These are phyloP conservation scores for Oxalis stricta DNA, from an alignment of 441 rosid genomes.

Conservation along the genomic window DNA sequence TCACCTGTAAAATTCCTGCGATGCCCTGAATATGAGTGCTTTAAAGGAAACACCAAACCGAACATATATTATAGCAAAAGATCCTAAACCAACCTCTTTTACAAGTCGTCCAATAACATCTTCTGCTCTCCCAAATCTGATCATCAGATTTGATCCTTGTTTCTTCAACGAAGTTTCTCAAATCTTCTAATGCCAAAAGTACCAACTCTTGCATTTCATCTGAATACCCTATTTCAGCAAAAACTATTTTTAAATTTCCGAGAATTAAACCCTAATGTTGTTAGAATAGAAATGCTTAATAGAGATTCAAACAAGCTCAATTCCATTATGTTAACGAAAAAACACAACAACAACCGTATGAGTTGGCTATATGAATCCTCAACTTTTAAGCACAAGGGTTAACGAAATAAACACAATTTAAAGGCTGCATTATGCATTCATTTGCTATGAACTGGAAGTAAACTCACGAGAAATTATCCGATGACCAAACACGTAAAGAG, in stretches of 20 bases:
- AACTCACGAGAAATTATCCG: slow-evolving; percentile 61
- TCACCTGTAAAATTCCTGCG: slow-evolving; percentile 37
- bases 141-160: slow-evolving; percentile 64
- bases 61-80: slow-evolving; percentile 1
- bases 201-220: slow-evolving; percentile 62
- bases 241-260: no score
- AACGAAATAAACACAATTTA: neutral
- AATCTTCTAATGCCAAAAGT: slow-evolving; percentile 51
- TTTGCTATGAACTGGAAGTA: neutral
- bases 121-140: slow-evolving; percentile 65
- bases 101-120: slow-evolving; percentile 43
- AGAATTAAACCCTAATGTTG: neutral
- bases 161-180: slow-evolving; percentile 42
- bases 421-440: neutral
- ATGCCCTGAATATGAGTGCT: no score
- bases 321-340: no score
- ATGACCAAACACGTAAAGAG: slow-evolving; percentile 75
- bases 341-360: no score
- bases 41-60: slow-evolving; percentile 2
- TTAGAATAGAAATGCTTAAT: neutral
- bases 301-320: neutral
- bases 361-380: neutral
- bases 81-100: slow-evolving; percentile 37
- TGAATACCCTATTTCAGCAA: slow-evolving; percentile 76
- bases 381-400: neutral